Evolutionary conservation across 148 eudicot genomes (phyloP), one percentile per base, ranked within the genome.

Genomic region (Persicaria tinctoria): DNA sequence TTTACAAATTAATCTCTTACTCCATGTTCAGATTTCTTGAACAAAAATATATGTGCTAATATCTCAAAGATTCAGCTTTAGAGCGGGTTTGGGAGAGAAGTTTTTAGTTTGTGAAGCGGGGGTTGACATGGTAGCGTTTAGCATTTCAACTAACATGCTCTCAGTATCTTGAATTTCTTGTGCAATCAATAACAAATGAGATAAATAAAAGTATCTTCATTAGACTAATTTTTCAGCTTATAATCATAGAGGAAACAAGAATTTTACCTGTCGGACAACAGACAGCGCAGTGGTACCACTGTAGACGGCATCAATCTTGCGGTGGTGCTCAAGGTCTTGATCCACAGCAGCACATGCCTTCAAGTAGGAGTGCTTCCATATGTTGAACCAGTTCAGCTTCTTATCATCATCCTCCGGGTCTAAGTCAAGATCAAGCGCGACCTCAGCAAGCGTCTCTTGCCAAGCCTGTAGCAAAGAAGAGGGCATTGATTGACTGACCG

Each of bases 331-430:
- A 18, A 93, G 89, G 70, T 89, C 81, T 75, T 83, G 85, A 86
- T 93, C 98, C 55, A 93, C 81, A 49, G 83, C 81, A 47, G 87
- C 84, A 79, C 91, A 93, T 68, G 95, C 79, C 73, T 84, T 86
- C 45, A 80, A 76, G 78, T 70, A 89, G 70, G 88, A 81, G 78
- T 87, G 81, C 79, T 91, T 87, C 98, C 98, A 93, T 53, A 88
- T 73, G 55, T 71, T 70, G 59, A 78, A 79, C 41, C 68, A 55
- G 2, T 57, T 8, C 5, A 8, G 12, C 68, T 55, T 73, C 5
- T 73, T 16, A 55, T 76, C 17, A 6, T 44, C 46, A 44, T 73
- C 16, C 6, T 74, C 83, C 55, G 64, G 54, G 46, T 76, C 80
- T 66, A 57, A 51, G 47, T 81, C 82, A 51, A 55, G 20, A 5